Evolutionary conservation across 148 eudicot genomes (phyloP).

Genomic region (Talinum fruticosum): DNA sequence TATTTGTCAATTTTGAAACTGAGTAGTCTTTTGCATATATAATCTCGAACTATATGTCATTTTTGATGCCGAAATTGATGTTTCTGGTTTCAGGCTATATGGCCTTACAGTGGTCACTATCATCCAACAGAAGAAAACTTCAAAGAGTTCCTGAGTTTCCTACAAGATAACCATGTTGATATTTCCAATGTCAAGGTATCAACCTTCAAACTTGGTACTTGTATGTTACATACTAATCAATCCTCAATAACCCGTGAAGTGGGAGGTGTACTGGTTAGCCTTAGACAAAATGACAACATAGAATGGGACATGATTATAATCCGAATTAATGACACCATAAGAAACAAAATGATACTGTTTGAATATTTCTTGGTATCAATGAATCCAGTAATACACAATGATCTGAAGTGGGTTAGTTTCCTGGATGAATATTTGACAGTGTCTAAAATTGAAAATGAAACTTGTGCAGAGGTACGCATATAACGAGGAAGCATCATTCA

Average conservation of each 20-base stretch:
- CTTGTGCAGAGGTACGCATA: conserved; percentile 57
- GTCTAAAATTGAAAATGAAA: background rate
- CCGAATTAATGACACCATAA: no score
- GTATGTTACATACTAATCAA: no score
- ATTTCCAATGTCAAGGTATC: conserved; percentile 74
- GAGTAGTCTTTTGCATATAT: background rate
- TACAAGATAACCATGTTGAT: conserved; percentile 72
- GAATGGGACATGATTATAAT: no score
- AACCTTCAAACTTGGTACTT: background rate
- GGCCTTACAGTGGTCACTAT: conserved; percentile 97
- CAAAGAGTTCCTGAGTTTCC: conserved; percentile 75
- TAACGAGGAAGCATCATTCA: conserved; percentile 50
- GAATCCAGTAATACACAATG: no score
- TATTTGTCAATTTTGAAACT: conserved; percentile 16
- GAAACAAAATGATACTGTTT: no score
- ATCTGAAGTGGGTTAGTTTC: background rate
- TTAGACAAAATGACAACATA: no score
- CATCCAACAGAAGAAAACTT: conserved; percentile 91
- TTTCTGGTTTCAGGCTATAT: conserved; percentile 53
- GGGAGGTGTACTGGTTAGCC: no score
- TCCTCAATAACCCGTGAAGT: no score
- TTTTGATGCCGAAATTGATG: conserved; percentile 8
- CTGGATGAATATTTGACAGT: background rate
- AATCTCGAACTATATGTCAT: background rate
- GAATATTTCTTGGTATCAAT: no score